A percentile compares a stretch with the other conserved stretches of the same genome.
phyloP scores from a whole-genome alignment of 2,329 filamentous ascomycete genomes.

The Thielaviopsis musarum region DNA sequence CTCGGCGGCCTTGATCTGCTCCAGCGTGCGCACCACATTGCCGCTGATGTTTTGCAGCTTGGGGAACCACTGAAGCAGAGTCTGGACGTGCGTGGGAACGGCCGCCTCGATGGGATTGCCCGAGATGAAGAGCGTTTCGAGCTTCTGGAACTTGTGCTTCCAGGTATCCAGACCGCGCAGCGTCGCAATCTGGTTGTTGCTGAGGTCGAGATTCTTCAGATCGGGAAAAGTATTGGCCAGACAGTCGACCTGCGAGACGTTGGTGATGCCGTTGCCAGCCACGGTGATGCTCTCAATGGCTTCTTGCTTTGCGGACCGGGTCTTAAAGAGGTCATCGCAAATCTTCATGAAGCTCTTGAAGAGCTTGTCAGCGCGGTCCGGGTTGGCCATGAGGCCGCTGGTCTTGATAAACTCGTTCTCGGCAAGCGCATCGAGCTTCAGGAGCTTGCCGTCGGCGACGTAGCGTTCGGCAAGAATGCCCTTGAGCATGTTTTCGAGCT shows the following conservation, averaged over 20 bases:
- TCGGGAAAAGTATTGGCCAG: constrained; percentile 69
- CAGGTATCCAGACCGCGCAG: constrained; percentile 54
- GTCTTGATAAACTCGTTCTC: constrained; percentile 53
- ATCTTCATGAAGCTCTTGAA: constrained; percentile 86
- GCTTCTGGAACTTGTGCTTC: constrained; percentile 59
- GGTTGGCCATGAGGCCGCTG: constrained; percentile 59
- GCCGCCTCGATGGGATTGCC: constrained; percentile 56
- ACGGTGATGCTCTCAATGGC: constrained; percentile 71
- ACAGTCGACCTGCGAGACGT: constrained; percentile 54
- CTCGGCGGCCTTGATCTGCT: constrained; percentile 44
- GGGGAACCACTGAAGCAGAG: constrained; percentile 69
- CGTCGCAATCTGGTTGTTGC: constrained; percentile 59
- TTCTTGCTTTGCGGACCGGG: constrained; percentile 52
- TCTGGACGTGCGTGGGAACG: constrained; percentile 43
- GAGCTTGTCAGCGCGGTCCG: constrained; percentile 63
- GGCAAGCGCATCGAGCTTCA: constrained; percentile 66
- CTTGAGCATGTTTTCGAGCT: constrained; percentile 52
- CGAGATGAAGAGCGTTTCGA: constrained; percentile 66
- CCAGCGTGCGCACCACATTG: constrained; percentile 52
- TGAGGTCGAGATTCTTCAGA: constrained; percentile 76
- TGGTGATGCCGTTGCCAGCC: constrained; percentile 60
- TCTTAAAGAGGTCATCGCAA: constrained; percentile 62
- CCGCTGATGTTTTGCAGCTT: constrained; percentile 63
- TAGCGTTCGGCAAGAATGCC: constrained; percentile 62
- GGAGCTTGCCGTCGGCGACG: constrained; percentile 49